A percentile compares a stretch with the other conserved stretches of the same genome.
phyloP scores from a whole-genome alignment of 169 alveolate species.

The Eimeria falciformis region DNA sequence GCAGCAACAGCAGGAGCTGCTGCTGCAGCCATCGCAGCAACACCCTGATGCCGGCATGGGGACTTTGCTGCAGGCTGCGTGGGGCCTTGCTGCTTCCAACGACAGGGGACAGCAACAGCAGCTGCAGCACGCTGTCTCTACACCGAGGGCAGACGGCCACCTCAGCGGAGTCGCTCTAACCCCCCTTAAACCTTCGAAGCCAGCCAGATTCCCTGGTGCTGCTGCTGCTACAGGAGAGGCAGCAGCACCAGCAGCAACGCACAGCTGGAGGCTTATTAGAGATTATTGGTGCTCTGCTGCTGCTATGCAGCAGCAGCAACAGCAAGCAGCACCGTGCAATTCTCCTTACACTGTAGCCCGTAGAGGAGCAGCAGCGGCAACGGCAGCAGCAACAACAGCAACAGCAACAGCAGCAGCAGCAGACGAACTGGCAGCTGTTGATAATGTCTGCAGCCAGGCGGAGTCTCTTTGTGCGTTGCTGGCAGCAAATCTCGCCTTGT shows the following conservation, averaged over 20 bases:
- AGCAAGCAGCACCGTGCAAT: conserved; percentile 25
- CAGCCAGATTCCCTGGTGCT: background rate
- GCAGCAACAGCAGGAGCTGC: conserved; percentile 38
- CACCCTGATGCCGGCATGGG: background rate
- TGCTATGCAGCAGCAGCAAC: background rate
- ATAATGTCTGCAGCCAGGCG: conserved; percentile 11
- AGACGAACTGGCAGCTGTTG: background rate
- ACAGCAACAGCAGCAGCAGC: background rate
- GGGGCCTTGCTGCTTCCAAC: background rate
- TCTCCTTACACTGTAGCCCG: background rate
- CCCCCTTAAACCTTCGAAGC: background rate
- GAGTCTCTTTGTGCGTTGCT: conserved; percentile 15
- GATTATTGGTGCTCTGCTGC: background rate
- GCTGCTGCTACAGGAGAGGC: conserved; percentile 9
- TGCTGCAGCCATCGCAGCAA: conserved; percentile 31
- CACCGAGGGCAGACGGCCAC: background rate
- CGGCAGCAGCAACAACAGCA: background rate
- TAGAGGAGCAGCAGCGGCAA: background rate
- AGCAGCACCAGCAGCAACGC: background rate
- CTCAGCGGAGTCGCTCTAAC: background rate
- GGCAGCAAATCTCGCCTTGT: background rate
- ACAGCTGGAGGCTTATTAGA: background rate
- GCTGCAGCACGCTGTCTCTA: background rate
- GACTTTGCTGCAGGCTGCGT: conserved; percentile 43
- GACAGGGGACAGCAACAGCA: background rate